Base-by-base conservation (phyloP, 2,329 filamentous ascomycete species). In the Epichloe elymi region DNA sequence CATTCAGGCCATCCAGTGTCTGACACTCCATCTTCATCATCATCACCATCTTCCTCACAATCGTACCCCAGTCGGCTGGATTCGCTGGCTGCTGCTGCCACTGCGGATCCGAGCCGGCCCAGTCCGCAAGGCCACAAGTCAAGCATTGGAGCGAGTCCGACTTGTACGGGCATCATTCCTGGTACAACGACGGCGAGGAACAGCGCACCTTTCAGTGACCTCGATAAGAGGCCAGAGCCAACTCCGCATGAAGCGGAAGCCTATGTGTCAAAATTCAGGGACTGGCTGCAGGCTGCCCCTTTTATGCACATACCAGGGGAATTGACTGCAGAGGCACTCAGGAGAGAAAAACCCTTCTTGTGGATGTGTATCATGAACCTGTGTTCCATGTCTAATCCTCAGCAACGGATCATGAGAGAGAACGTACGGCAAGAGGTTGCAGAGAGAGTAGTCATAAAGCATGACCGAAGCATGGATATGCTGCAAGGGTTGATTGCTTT, bases 381-480 rank as follows among this genome's bases (percentile, higher is more conserved):
- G 10, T 70, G 72, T 2, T 68, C 67, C 42, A 71, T 68, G 55
- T 70, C 69, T 1, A 61, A 64, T 0, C 58, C 63, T 3, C 65
- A 69, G 48, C 73, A 76, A 51, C 47, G 62, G 0, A 59, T 61
- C 1, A 57, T 75, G 37, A 65, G 65, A 37, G 67, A 68, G 2
- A 66, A 64, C 17, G 62, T 74, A 5, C 71, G 71, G 41, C 64
- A 69, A 43, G 65, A 72, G 26, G 49, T 78, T 14, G 68, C 73
- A 0, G 65, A 70, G n/a, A 69, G 68, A 51, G 62, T 77, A 26
- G 57, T 79, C 6, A 52, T 76, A 12, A 67, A 74, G 10, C 63
- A 68, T n/a, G 74, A 78, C 51, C 69, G 71, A 48, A 70, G 61
- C 46, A 63, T 79, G 39, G 78, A 81, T 54, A 55, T 80, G 11